These are phyloP conservation scores for Quillaja saponaria DNA, from an alignment of 306 rosid genomes.

Conservation along the genomic window DNA sequence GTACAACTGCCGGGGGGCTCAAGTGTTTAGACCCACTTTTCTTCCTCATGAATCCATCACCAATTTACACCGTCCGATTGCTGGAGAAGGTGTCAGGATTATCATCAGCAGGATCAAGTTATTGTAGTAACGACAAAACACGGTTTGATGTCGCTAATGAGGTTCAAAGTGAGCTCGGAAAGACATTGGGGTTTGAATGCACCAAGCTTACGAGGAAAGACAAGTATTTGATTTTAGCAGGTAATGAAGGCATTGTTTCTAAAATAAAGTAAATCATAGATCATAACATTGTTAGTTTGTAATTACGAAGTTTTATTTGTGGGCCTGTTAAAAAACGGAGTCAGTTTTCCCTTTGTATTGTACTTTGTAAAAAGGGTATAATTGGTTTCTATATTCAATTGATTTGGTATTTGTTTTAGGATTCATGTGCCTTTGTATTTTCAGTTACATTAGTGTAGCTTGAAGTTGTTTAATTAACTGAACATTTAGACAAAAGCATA, in stretches of 20 bases:
- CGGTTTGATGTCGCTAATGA: constrained; percentile 63
- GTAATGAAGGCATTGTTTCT: constrained; percentile 69
- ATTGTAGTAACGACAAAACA: neutral
- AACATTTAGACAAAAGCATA: too few relatives aligned
- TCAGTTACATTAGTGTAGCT: too few relatives aligned
- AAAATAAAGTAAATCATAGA: neutral
- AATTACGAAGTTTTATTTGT: too few relatives aligned
- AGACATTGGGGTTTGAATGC: constrained; percentile 60
- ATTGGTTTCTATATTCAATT: neutral
- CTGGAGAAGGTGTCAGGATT: constrained; percentile 32
- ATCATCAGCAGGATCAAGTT: neutral
- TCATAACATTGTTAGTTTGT: neutral
- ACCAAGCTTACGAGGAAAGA: constrained; percentile 73
- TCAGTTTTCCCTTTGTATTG: too few relatives aligned
- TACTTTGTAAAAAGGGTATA: too few relatives aligned
- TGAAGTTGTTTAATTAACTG: too few relatives aligned
- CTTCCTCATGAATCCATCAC: constrained; percentile 68
- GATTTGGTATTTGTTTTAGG: constrained; percentile 2
- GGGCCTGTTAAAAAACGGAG: too few relatives aligned
- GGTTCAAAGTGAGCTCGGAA: constrained; percentile 54
- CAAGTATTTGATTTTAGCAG: constrained; percentile 76
- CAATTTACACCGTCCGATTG: constrained; percentile 50
- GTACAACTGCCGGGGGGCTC: constrained; percentile 82
- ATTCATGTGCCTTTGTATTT: neutral
- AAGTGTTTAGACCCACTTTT: constrained; percentile 79